These are phyloP conservation scores for Chaetomium globosum DNA, from an alignment of 2,329 filamentous ascomycete species.

Conservation along the genomic window DNA sequence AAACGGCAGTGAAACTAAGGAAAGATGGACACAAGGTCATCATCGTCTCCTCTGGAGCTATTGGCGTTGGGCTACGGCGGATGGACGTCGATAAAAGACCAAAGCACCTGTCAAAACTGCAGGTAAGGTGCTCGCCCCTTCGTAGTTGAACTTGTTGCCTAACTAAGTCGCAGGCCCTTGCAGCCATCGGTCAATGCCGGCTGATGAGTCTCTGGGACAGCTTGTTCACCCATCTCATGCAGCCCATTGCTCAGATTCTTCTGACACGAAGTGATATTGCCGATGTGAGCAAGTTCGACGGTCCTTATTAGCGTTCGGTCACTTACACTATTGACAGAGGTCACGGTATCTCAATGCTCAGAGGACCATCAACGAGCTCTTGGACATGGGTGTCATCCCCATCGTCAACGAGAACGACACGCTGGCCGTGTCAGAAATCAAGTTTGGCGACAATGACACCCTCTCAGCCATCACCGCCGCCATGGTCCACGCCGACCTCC, in stretches of 20 bases:
- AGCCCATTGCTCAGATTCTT: constrained; percentile 92
- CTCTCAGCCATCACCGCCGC: constrained; percentile 93
- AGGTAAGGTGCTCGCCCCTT: constrained; percentile 52
- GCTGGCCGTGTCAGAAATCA: constrained; percentile 94
- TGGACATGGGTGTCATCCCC: constrained; percentile 94
- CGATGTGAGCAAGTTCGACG: constrained; percentile 61
- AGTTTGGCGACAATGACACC: constrained; percentile 98
- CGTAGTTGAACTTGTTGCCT: not conserved
- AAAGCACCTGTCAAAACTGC: constrained; percentile 85
- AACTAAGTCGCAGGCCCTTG: constrained; percentile 66
- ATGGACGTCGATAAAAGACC: constrained; percentile 88
- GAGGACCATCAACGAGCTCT: constrained; percentile 86
- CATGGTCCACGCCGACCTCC: constrained; percentile 94
- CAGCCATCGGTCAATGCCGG: constrained; percentile 93
- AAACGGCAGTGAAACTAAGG: constrained; percentile 83
- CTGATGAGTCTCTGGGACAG: constrained; percentile 96
- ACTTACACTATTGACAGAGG: constrained; percentile 53
- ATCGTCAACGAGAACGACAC: constrained; percentile 99
- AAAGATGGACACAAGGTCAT: constrained; percentile 93
- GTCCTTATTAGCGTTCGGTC: not conserved
- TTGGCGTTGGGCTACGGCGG: constrained; percentile 86
- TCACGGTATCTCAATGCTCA: constrained; percentile 96
- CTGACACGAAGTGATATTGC: constrained; percentile 95
- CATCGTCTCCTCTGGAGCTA: constrained; percentile 95
- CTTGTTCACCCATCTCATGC: constrained; percentile 81